phyloP scores from a whole-genome alignment of 2,329 filamentous ascomycete species.

The Alternaria angustiovoidea region DNA sequence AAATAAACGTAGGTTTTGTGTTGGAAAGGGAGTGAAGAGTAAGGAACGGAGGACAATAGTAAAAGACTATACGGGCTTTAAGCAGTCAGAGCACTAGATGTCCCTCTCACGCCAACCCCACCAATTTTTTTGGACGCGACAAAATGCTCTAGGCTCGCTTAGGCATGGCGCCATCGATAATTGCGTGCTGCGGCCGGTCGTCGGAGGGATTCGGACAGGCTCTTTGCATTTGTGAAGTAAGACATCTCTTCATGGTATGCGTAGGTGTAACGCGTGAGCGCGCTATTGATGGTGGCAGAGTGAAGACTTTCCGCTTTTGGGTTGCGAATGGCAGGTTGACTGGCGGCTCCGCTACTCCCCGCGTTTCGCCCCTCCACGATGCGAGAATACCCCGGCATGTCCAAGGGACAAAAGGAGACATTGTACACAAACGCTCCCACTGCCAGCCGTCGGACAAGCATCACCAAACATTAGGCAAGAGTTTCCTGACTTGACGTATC shows the following conservation, averaged over 20 bases:
- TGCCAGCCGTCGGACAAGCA: background rate
- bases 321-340: slow-evolving; percentile 5
- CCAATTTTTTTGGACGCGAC: slow-evolving; percentile 41
- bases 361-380: slow-evolving; percentile 16
- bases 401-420: slow-evolving; percentile 1
- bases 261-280: background rate
- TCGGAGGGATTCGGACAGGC: slow-evolving; percentile 29
- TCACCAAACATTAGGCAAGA: background rate
- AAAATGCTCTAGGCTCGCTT: slow-evolving; percentile 25
- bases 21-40: slow-evolving; percentile 1
- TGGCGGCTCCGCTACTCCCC: slow-evolving; percentile 14
- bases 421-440: background rate
- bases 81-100: slow-evolving; percentile 15
- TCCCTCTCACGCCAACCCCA: slow-evolving; percentile 15
- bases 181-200: slow-evolving; percentile 27
- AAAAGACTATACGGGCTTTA: slow-evolving; percentile 10
- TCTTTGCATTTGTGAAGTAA: background rate
- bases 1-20: slow-evolving; percentile 16
- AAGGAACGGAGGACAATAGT: slow-evolving; percentile 10
- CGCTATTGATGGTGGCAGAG: background rate
- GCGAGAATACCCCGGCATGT: slow-evolving; percentile 21
- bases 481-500: slow-evolving; percentile 19
- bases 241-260: background rate
- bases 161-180: slow-evolving; percentile 25
- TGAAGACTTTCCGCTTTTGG: slow-evolving; percentile 7